Evolutionary conservation across 345 rosid species (phyloP), one percentile per base, ranked within the genome.

Genomic region (Garcia nutans): DNA sequence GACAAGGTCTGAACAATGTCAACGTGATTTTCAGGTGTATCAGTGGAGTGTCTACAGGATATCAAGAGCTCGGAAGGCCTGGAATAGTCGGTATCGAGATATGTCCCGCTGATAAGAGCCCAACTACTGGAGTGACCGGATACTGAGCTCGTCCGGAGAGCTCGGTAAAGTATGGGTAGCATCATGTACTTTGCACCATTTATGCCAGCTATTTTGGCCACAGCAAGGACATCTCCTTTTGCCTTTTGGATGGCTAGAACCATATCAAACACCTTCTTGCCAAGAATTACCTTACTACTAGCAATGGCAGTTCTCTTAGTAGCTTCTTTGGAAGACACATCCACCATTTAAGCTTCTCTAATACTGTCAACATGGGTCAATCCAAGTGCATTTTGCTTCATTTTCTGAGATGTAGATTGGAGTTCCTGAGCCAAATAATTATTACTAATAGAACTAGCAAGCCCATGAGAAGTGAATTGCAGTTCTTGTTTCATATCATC

Each of bases 291-390:
- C 84, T 89, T 93, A 84, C 98, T 89, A 41, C 81, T 89, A 59
- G 99, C 97, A 45, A 80, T 64, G 57, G 98, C 98, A 22, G 85
- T 88, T 86, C 98, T 87, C 68, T 83, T 89, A 60, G 82, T 90
- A 68, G 61, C 70, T 73, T 82, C 87, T 73, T 96, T 96, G 20
- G 89, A 85, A 58, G 97, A 93, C 77, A 92, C 99, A 82, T 96
- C 95, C 75, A 96, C 97, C 99, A 93, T 96, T 77, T 89, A 91
- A 11, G 98, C 98, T 82, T 90, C 96, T 62, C 98, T 95, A 1
- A 81, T 49, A 68, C 78, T 55, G 23, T 90, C 89, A 28, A 91
- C 77, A 57, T 93, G 99, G 13, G 92, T 88, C 74, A 93, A 83
- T 76, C 84, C 72, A 72, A 74, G 70, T 41, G 28, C 16, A 67